Percentiles rank a stretch among this genome's conserved stretches.
Evolutionary conservation across 306 rosid genomes (phyloP).

Genomic region (Prunus dulcis): DNA sequence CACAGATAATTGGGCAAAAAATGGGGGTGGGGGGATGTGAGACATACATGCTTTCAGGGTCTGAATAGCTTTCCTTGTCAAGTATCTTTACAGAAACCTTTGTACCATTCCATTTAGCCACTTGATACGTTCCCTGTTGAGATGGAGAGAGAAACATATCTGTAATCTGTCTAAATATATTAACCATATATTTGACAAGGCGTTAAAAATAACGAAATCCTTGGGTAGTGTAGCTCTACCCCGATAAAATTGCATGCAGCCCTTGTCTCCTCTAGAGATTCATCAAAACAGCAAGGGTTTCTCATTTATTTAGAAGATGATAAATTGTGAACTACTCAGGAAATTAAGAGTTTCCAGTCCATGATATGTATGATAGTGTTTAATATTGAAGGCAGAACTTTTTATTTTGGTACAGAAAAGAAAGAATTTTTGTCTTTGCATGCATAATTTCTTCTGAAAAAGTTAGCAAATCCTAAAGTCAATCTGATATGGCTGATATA

Average conservation of each 20-base stretch:
- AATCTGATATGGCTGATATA: neutral
- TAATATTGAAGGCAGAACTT: neutral
- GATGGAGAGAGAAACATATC: slow-evolving; percentile 15
- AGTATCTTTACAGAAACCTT: slow-evolving; percentile 94
- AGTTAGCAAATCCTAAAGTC: neutral
- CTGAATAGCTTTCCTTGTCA: slow-evolving; percentile 77
- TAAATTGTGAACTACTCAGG: too few species aligned
- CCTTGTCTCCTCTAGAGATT: neutral
- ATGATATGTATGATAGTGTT: neutral
- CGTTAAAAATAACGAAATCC: slow-evolving; percentile 10
- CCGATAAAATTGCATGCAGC: neutral
- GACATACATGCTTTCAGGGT: slow-evolving; percentile 84
- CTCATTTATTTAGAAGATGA: too few species aligned
- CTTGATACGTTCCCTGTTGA: slow-evolving; percentile 85
- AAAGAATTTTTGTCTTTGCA: too few species aligned
- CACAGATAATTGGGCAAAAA: neutral
- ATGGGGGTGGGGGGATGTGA: neutral
- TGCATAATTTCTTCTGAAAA: neutral
- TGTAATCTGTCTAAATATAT: slow-evolving; percentile 1
- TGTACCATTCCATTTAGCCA: slow-evolving; percentile 99
- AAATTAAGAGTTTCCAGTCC: neutral
- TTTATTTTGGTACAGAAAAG: neutral
- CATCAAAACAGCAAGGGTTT: too few species aligned
- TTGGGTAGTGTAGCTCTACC: neutral
- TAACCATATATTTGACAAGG: neutral